Base-by-base conservation (phyloP, 148 eudicot genomes). In the Linanthus parryae region DNA sequence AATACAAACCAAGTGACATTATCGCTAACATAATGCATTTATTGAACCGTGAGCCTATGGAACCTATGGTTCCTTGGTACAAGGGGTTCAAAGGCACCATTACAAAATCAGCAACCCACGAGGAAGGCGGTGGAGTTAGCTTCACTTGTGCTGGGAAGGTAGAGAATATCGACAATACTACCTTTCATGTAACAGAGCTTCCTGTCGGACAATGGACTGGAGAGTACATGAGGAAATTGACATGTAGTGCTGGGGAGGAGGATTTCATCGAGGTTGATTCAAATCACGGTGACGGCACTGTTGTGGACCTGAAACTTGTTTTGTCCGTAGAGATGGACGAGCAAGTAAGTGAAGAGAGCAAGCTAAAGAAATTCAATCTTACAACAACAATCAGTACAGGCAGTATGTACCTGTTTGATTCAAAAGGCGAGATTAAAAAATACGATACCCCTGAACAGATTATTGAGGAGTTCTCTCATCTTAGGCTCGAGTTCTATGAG, bases 341-440 rank as follows among this genome's bases (percentile, higher is more conserved):
- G 69, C 73, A n/a, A n/a, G n/a, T n/a, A n/a, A n/a, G n/a, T n/a
- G n/a, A 82, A 52, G 95, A 82, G 67, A 89, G 86, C 8, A 52
- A 82, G 72, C 25, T 76, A 61, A 85, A 85, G 73, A 85, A 74
- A 59, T 82, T 85, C 33, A 85, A 74, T 77, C 78, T 85, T 36
- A 76, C 85, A 1, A 74, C 62, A 44, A 38, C 77, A 23, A 70
- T 85, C 53, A 72, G 75, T 76, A 85, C 85, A 19, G 76, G 72
- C 35, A 85, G 82, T 70, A 85, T 85, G 95, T 89, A 85, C 64
- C 82, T 85, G 7, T 85, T 85, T n/a, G n/a, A n/a, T n/a, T n/a
- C n/a, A n/a, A n/a, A n/a, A n/a, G n/a, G n/a, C n/a, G n/a, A n/a
- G n/a, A n/a, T n/a, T n/a, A n/a, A n/a, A n/a, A n/a, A n/a, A n/a